Evolutionary conservation across 768 basidiomycete genomes (phyloP).

Genomic region (Lentinula detonsa): DNA sequence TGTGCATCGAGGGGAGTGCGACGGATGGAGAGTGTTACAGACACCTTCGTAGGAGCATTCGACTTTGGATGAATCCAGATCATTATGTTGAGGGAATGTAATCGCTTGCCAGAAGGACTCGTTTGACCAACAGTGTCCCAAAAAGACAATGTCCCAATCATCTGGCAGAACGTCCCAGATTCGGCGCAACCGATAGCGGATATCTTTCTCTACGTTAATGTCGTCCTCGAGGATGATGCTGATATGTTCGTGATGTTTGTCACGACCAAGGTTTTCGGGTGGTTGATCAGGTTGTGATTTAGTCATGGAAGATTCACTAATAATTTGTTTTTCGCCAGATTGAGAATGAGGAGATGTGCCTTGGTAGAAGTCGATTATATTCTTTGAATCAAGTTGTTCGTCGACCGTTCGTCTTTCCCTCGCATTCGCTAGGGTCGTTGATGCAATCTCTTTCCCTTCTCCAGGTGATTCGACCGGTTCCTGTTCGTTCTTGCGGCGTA

Average conservation of each 20-base stretch:
- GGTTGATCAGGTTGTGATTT: not conserved
- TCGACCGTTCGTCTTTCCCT: not conserved
- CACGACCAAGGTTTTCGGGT: not conserved
- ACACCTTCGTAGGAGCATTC: not conserved
- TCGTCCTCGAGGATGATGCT: conserved; percentile 6
- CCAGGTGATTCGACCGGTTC: not conserved
- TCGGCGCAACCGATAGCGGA: conserved; percentile 1
- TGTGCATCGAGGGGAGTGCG: conserved; percentile 60
- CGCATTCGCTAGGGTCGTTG: not conserved
- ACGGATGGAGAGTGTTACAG: conserved; percentile 44
- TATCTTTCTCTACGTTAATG: conserved; percentile 6
- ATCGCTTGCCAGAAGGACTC: conserved; percentile 42
- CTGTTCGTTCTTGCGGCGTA: not conserved
- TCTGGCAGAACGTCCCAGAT: conserved; percentile 50
- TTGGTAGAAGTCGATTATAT: too few relatives aligned
- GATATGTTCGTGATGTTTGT: not conserved
- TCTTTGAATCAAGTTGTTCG: not conserved
- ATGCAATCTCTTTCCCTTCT: not conserved
- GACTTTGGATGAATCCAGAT: conserved; percentile 8
- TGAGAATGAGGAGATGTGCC: not conserved
- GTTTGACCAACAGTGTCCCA: conserved; percentile 80
- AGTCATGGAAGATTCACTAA: not conserved
- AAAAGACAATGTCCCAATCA: conserved; percentile 69
- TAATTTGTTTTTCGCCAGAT: not conserved
- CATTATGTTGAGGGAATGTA: conserved; percentile 11